Evolutionary conservation across 2,329 filamentous ascomycete genomes (phyloP), one percentile per base, ranked within the genome.

Genomic region (Cladophialophora chaetospira): DNA sequence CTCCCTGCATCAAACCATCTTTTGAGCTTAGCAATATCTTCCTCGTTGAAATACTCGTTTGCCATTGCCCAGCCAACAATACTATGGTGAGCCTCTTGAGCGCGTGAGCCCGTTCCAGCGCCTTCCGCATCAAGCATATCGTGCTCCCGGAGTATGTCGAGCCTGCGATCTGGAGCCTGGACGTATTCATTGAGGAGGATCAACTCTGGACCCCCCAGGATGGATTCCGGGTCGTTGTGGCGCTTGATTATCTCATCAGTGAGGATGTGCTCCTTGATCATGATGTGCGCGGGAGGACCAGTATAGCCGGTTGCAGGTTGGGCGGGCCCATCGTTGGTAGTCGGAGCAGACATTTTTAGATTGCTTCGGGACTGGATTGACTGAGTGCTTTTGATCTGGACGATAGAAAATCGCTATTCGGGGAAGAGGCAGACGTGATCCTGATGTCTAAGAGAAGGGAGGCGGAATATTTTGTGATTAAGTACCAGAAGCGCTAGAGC

Each of bases 21-120:
- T 43, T 43, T 43, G 40, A 43, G 40, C 40, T 43, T 43, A n/a
- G 40, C 40, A 43, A 43, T 43, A 43, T 43, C 40, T 43, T 43
- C 40, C 40, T 43, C 40, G 40, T 26, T 43, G 40, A 43, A 43
- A 43, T 43, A 43, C 40, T 43, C 40, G 40, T 43, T 43, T 43
- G 40, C 40, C 40, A 43, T 43, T 43, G 40, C 40, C 40, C 40
- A 26, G 40, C 40, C 40, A 43, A 43, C 40, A 43, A 43, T 25
- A 43, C 40, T 43, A 43, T 26, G 40, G 40, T 43, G 40, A 43
- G 40, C 40, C 40, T 43, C 40, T 43, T 43, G 40, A 43, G 40
- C 40, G 40, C 40, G 40, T 26, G 40, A 43, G 40, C 40, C 40
- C 21, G 40, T 26, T 43, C 40, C 25, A 26, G 40, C 17, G 40